Percentiles rank a stretch among this genome's conserved stretches.
Conservation (phyloP, 140 eudicot species). For the Anethum foeniculum region DNA sequence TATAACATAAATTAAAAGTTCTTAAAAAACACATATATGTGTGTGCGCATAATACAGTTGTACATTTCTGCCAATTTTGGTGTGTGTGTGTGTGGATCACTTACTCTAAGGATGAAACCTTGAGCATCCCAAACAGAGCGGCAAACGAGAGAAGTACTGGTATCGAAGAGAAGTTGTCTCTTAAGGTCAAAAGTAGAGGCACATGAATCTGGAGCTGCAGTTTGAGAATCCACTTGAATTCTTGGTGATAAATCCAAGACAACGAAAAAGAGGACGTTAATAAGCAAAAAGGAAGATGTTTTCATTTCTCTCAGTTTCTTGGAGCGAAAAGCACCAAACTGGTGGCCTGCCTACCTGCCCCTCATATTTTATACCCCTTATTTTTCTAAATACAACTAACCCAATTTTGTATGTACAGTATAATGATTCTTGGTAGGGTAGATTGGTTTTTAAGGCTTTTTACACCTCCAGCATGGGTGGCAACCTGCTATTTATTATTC, state of each 20-base stretch:
- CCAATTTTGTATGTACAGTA: not conserved
- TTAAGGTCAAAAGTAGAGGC: slow-evolving; percentile 26
- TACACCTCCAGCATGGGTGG: not conserved
- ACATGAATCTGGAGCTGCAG: slow-evolving; percentile 44
- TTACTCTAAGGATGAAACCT: slow-evolving; percentile 66
- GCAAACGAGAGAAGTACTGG: slow-evolving; percentile 46
- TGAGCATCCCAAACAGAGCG: slow-evolving; percentile 52
- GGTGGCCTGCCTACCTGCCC: not conserved
- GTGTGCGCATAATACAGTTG: not conserved
- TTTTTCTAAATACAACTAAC: not conserved
- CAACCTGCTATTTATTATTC: not conserved
- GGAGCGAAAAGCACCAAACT: not conserved
- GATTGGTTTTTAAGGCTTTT: not conserved
- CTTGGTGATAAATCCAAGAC: not conserved
- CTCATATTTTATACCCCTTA: not conserved
- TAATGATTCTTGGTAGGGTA: not conserved
- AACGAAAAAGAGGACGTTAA: not conserved
- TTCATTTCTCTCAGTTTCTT: not conserved
- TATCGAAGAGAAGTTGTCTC: slow-evolving; percentile 36
- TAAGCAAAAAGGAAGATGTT: slow-evolving; percentile 6
- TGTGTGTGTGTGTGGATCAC: not conserved
- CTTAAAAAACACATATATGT: not conserved
- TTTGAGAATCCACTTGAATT: slow-evolving; percentile 41
- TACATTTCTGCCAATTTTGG: not conserved
- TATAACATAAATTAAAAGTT: not conserved